Conservation (phyloP, 1,284 basidiomycete species). For the Leccinum insolens region DNA sequence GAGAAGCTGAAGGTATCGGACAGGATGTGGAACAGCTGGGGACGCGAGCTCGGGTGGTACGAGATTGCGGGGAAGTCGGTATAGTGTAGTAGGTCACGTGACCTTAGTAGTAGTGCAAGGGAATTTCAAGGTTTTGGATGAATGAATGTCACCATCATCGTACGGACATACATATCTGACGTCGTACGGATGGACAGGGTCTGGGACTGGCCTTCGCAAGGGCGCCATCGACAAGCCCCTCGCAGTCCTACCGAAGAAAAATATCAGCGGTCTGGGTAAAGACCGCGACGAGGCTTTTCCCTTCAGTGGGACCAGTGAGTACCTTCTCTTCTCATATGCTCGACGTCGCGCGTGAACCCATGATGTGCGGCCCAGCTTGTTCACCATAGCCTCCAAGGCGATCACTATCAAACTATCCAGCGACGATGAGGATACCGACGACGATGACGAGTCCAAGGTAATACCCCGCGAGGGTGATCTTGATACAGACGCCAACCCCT, state of each 20-base stretch:
- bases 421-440: constrained; percentile 51
- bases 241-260: constrained; percentile 83
- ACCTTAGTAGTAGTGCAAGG: not conserved
- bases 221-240: constrained; percentile 75
- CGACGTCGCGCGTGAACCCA: not conserved
- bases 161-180: constrained; percentile 74
- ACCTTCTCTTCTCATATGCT: not conserved
- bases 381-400: constrained; percentile 74
- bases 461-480: not conserved
- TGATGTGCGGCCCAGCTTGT: constrained; percentile 57
- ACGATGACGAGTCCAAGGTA: constrained; percentile 36
- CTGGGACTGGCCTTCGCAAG: constrained; percentile 72
- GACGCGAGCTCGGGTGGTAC: constrained; percentile 60
- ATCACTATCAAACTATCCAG: constrained; percentile 69
- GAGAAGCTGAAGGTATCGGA: constrained; percentile 82
- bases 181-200: constrained; percentile 86
- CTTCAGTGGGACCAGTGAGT: constrained; percentile 92
- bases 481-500: not conserved
- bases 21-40: constrained; percentile 93
- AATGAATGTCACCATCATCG: constrained; percentile 1
- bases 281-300: constrained; percentile 92
- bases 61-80: constrained; percentile 18
- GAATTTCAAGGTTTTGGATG: not conserved
- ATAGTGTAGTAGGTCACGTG: not conserved
- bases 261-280: constrained; percentile 81